A percentile compares a stretch with the other conserved stretches of the same genome.
Evolutionary conservation across 2,329 filamentous ascomycete species (phyloP).

Genomic region (Aureobasidium musti): DNA sequence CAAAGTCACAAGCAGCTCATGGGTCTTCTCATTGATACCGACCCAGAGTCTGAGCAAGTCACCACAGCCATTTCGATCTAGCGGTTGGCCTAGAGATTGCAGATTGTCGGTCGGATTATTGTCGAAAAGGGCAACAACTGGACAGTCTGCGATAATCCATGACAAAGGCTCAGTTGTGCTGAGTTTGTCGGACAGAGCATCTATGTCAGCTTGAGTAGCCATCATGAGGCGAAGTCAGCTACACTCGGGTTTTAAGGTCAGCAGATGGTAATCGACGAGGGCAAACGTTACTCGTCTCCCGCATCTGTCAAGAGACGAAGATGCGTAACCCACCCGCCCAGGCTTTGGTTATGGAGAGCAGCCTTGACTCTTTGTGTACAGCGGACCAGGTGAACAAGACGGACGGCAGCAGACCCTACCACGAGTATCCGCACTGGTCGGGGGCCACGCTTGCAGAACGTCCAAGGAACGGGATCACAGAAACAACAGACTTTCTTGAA

Average conservation of each 20-base stretch:
- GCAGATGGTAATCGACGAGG: neutral
- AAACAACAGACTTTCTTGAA: neutral
- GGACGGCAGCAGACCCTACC: neutral
- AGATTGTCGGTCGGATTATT: neutral
- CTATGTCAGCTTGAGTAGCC: slow-evolving; percentile 21
- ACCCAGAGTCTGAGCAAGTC: slow-evolving; percentile 14
- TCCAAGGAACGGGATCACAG: neutral
- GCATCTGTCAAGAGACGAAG: neutral
- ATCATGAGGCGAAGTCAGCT: neutral
- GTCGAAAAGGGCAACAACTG: neutral
- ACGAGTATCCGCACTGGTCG: slow-evolving; percentile 23
- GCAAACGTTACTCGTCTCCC: neutral
- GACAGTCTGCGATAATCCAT: slow-evolving; percentile 1
- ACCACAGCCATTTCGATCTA: slow-evolving; percentile 2
- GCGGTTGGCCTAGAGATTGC: slow-evolving; percentile 2
- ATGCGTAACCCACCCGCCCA: slow-evolving; percentile 23
- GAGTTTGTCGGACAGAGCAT: neutral
- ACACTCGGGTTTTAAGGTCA: neutral
- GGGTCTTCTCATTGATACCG: neutral
- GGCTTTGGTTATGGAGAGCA: slow-evolving; percentile 2
- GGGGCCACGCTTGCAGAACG: slow-evolving; percentile 14
- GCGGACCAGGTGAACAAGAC: neutral
- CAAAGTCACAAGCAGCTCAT: slow-evolving; percentile 8
- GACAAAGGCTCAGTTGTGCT: neutral
- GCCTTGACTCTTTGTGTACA: slow-evolving; percentile 12